phyloP scores from a whole-genome alignment of 257 asterid species.

The Catharanthus roseus region DNA sequence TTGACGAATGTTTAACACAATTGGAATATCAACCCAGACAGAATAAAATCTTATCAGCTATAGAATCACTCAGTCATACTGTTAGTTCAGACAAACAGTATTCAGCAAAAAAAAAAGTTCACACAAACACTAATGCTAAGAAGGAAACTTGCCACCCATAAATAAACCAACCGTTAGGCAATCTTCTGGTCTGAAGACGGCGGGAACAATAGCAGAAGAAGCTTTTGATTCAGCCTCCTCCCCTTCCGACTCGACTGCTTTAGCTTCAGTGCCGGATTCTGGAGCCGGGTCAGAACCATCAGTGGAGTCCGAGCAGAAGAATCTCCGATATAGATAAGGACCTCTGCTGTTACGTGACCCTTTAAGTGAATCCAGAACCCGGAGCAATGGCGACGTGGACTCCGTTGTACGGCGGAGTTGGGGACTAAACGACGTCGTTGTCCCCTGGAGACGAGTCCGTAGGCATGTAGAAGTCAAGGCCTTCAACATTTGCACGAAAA shows the following conservation, averaged over 20 bases:
- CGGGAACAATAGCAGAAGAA: constrained; percentile 72
- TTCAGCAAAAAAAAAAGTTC: no score
- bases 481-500: no score
- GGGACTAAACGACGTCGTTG: constrained; percentile 30
- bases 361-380: constrained; percentile 31
- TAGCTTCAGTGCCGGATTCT: constrained; percentile 36
- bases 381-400: constrained; percentile 49
- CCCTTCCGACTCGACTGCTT: constrained; percentile 39
- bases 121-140: not conserved
- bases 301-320: constrained; percentile 76
- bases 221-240: constrained; percentile 46
- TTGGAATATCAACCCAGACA: not conserved
- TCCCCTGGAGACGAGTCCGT: constrained; percentile 32
- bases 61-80: not conserved
- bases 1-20: not conserved
- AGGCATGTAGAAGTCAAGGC: constrained; percentile 46
- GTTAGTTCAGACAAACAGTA: not conserved
- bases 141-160: not conserved
- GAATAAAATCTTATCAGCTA: not conserved
- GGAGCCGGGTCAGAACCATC: constrained; percentile 48
- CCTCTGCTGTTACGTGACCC: constrained; percentile 26
- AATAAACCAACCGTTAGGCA: constrained; percentile 54
- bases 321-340: constrained; percentile 41
- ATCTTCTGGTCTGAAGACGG: constrained; percentile 80
- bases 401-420: constrained; percentile 41